A percentile compares a stretch with the other conserved stretches of the same genome.
phyloP scores from a whole-genome alignment of 2,329 filamentous ascomycete species.

The Drechslerella dactyloides region DNA sequence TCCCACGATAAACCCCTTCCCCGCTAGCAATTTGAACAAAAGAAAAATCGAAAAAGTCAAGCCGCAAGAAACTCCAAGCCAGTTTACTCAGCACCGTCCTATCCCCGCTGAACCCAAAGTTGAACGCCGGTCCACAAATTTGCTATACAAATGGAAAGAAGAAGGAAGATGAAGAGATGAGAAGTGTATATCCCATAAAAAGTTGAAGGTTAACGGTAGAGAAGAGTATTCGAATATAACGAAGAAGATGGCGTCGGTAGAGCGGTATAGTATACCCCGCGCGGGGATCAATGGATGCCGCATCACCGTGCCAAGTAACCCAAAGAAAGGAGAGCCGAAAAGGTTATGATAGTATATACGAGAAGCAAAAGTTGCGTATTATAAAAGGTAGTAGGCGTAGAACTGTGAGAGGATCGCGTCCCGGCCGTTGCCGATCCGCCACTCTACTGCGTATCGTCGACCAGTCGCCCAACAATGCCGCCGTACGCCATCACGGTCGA shows the following conservation, averaged over 20 bases:
- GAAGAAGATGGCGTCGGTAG: neutral
- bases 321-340: neutral
- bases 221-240: no score
- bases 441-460: conserved; percentile 43
- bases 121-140: neutral
- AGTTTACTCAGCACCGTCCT: neutral
- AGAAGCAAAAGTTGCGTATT: conserved; percentile 4
- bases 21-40: no score
- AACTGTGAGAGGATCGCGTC: no score
- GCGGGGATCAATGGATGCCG: neutral
- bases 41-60: neutral
- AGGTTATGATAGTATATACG: neutral
- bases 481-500: conserved; percentile 47
- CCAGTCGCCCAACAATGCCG: conserved; percentile 39
- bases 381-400: neutral
- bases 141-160: neutral
- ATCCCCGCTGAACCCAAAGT: neutral
- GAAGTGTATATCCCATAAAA: no score
- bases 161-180: neutral
- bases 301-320: neutral
- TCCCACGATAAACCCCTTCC: no score
- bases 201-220: no score
- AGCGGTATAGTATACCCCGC: neutral
- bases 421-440: no score
- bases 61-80: neutral